Percentiles rank a stretch among this genome's conserved stretches.
Evolutionary conservation across 164 flowering plant species (phyloP).

Genomic region (Warburgia ugandensis): DNA sequence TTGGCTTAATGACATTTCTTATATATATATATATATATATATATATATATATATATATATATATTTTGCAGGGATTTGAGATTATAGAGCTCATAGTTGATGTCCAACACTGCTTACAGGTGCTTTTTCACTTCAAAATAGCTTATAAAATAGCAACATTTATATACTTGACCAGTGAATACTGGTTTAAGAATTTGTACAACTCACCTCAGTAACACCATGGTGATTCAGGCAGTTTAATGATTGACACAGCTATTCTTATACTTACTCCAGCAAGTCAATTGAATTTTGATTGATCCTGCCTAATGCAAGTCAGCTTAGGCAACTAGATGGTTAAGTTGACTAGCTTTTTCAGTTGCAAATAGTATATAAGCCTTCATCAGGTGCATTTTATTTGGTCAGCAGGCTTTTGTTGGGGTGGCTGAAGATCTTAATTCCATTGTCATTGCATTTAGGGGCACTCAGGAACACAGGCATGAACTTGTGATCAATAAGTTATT

Average conservation of each 20-base stretch:
- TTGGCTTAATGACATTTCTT: background rate
- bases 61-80: conserved; percentile 71
- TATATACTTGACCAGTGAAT: background rate
- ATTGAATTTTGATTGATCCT: no score
- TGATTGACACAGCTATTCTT: no score
- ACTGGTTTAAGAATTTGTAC: background rate
- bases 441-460: conserved; percentile 92
- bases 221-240: no score
- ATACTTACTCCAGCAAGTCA: no score
- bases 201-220: no score
- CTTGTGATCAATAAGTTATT: background rate
- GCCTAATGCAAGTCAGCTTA: no score
- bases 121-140: conserved; percentile 12
- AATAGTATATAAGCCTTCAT: background rate
- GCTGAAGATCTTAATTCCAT: conserved; percentile 72
- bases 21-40: background rate
- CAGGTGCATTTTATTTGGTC: background rate
- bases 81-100: conserved; percentile 84
- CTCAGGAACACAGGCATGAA: conserved; percentile 79
- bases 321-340: background rate
- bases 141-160: background rate
- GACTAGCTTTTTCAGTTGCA: background rate
- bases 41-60: background rate
- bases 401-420: conserved; percentile 90
- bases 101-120: conserved; percentile 94